Evolutionary conservation across 106 monocot species (phyloP).

Genomic region (Apostasia ramifera): DNA sequence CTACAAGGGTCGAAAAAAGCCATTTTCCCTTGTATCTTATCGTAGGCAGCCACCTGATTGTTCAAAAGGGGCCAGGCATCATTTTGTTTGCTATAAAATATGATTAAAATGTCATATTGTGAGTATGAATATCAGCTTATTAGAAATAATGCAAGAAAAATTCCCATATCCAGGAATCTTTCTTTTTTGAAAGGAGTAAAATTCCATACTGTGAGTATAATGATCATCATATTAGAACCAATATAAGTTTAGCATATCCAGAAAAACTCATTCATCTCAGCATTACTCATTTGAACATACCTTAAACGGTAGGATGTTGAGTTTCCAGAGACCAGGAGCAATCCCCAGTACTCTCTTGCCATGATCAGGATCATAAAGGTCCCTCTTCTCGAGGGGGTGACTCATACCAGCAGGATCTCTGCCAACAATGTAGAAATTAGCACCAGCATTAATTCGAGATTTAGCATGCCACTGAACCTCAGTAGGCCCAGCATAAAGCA

Average conservation of each 20-base stretch:
- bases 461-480: slow-evolving; percentile 99
- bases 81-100: background rate
- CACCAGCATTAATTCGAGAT: slow-evolving; percentile 85
- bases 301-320: slow-evolving; percentile 93
- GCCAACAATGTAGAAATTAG: slow-evolving; percentile 94
- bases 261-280: no score
- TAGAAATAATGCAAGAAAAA: no score
- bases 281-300: slow-evolving; percentile 21
- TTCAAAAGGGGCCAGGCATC: background rate
- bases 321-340: slow-evolving; percentile 82
- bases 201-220: no score
- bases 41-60: slow-evolving; percentile 91
- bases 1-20: slow-evolving; percentile 89
- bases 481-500: slow-evolving; percentile 95
- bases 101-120: no score
- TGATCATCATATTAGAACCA: no score
- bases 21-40: slow-evolving; percentile 75
- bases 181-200: no score
- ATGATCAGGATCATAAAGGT: slow-evolving; percentile 91
- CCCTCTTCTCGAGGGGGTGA: slow-evolving; percentile 76
- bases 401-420: slow-evolving; percentile 95
- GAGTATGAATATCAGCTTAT: no score
- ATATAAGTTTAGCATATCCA: no score
- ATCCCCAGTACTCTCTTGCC: slow-evolving; percentile 87
- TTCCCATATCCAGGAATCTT: no score